Base-by-base conservation (phyloP, 2,329 filamentous ascomycete genomes). In the Trichophyton schoenleinii region DNA sequence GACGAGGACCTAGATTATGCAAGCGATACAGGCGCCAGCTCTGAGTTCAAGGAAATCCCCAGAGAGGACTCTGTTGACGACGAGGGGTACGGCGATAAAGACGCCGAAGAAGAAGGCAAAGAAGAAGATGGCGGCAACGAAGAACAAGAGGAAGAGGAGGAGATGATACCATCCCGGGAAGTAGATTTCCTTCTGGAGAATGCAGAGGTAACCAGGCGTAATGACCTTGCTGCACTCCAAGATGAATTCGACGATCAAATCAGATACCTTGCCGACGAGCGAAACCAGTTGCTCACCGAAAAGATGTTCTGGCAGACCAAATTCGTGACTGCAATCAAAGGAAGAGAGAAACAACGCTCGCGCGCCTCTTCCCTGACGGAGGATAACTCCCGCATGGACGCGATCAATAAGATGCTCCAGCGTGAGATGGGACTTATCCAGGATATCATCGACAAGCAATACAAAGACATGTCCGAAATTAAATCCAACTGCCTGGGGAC, bases 241-340 rank as follows among this genome's bases (percentile, higher is more conserved):
- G 25, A 28, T 42, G 55, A 63, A 38, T 48, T 60, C 25, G 60
- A 63, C 6, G 42, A 59, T 31, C 20, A 58, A 15, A 62, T 63
- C 13, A 41, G 46, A 18, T 36, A 55, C 6, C 31, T 59, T 36
- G 13, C 34, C 11, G 11, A 60, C 18, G 49, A 63, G 31, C 38
- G 41, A 31, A 44, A 60, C 18, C 22, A 25, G 1, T 15, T 61
- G 9, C n/a, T 48, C 7, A 41, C 6, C 5, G 55, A 60, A 31
- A 48, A 48, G 13, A 55, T 59, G 31, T 44, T 31, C 25, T 60
- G 62, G 57, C 57, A 53, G 31, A 38, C 41, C n/a, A 60, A 60
- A 60, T 60, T 60, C 20, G 59, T 60, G 15, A 55, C 36, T 13
- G 48, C 59, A n/a, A 55, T 57, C 9, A 60, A 60, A 42, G 31